Evolutionary conservation across 495 filamentous ascomycete genomes (phyloP).

Genomic region (Neurospora sp.): DNA sequence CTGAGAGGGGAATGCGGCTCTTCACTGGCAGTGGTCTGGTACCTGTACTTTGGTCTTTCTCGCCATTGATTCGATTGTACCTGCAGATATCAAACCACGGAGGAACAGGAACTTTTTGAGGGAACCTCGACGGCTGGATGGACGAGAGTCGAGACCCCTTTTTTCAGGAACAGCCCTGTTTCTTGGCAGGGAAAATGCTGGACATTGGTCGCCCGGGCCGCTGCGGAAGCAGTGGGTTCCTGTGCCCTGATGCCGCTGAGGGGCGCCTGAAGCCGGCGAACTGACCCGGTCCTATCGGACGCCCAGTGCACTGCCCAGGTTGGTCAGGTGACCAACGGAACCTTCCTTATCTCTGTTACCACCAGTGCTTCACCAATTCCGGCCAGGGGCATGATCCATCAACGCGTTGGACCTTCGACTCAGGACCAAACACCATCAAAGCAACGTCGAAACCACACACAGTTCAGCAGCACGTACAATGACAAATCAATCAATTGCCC

Average conservation of each 20-base stretch:
- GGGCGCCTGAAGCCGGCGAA: not conserved
- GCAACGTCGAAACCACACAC: not conserved
- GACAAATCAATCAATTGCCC: not conserved
- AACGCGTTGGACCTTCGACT: not conserved
- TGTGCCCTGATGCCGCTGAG: not conserved
- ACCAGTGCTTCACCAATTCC: not conserved
- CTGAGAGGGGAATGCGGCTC: not conserved
- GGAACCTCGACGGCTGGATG: not conserved
- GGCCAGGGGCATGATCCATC: no score
- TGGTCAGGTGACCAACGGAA: no score
- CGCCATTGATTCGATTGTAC: not conserved
- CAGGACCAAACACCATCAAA: not conserved
- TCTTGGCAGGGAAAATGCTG: not conserved
- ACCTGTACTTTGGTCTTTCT: not conserved
- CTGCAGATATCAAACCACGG: not conserved
- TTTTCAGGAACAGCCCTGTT: not conserved
- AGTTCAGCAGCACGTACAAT: not conserved
- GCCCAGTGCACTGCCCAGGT: not conserved
- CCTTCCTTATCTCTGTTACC: not conserved
- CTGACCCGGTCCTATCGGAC: not conserved
- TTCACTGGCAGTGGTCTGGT: not conserved
- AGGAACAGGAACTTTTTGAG: not conserved
- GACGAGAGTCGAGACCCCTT: not conserved
- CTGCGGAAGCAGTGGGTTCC: not conserved
- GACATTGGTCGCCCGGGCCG: not conserved